Evolutionary conservation across 164 flowering plant species (phyloP), one percentile per base, ranked within the genome.

Genomic region (Chimonanthus salicifolius): DNA sequence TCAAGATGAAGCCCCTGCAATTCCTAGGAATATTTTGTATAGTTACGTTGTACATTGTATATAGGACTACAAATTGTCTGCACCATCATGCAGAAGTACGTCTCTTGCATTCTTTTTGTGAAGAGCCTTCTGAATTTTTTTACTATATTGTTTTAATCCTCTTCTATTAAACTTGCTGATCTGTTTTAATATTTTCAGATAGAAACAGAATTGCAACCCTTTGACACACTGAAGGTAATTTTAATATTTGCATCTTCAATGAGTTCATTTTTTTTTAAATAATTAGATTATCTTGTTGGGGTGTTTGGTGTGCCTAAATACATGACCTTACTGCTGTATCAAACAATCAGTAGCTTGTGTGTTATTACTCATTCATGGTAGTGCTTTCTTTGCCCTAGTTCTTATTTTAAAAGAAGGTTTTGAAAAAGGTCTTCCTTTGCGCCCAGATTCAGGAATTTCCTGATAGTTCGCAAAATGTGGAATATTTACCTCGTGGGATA

Each of bases 401-500:
- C 21, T 20, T 2, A 6, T 63, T 63, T 20, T 63, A 33, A 33
- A 33, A 0, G 0, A 33, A 0, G 33, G 33, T 21, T n/a, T 20
- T 63, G 33, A 21, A 20, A 20, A 33, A 6, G 9, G 66, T 33
- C 11, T 15, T 50, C 7, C 45, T 45, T 8, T 46, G 65, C 46
- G n/a, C 43, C 58, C 16, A 43, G 85, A 74, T 47, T 68, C 62
- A 76, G 72, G 75, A 70, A 71, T 60, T 78, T 72, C 71, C 21
- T 20, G 64, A 70, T 62, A 76, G 62, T 72, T 72, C 81, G 10
- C 44, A 60, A 67, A 76, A 67, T 63, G 83, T 89, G 82, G 79
- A 75, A 43, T 69, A 78, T 81, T 82, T 94, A 77, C 99, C 99
- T 70, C 94, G 71, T 58, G 99, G 99, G 3, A 91, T 94, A 63